These are phyloP conservation scores for Alternaria conjuncta DNA, from an alignment of 2,329 filamentous ascomycete genomes.

Conservation along the genomic window DNA sequence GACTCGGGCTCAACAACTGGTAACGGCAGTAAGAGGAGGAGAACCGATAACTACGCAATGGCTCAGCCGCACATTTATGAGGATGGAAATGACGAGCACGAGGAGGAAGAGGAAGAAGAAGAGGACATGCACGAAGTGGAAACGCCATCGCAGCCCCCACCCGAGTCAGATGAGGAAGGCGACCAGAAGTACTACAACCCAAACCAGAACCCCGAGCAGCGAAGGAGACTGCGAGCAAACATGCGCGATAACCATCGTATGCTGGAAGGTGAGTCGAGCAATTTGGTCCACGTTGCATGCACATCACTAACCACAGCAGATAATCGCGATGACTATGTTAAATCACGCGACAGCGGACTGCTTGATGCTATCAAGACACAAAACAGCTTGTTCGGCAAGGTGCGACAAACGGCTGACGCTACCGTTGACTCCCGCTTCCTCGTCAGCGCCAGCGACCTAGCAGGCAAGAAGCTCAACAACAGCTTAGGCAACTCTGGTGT, in stretches of 20 bases:
- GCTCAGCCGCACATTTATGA: slow-evolving; percentile 7
- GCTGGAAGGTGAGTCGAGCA: slow-evolving; percentile 56
- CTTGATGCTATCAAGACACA: slow-evolving; percentile 72
- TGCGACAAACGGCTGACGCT: slow-evolving; percentile 89
- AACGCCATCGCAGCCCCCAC: slow-evolving; percentile 7
- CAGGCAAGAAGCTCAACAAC: slow-evolving; percentile 77
- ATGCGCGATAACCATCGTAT: slow-evolving; percentile 71
- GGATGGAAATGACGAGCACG: slow-evolving; percentile 18
- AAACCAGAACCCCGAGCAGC: slow-evolving; percentile 77
- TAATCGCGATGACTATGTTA: slow-evolving; percentile 73
- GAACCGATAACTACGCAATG: slow-evolving; percentile 48
- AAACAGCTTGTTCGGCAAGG: slow-evolving; percentile 68
- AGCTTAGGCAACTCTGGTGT: slow-evolving; percentile 75
- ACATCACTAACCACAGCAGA: slow-evolving; percentile 59
- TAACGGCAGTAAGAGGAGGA: slow-evolving; percentile 52
- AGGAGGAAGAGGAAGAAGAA: slow-evolving; percentile 18
- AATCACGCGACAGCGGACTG: slow-evolving; percentile 65
- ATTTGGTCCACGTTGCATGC: not conserved
- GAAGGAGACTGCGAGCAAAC: slow-evolving; percentile 71
- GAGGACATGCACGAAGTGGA: slow-evolving; percentile 1
- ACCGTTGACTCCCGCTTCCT: slow-evolving; percentile 88
- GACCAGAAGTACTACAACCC: slow-evolving; percentile 70
- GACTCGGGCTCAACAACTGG: slow-evolving; percentile 43
- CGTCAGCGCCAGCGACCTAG: slow-evolving; percentile 79
- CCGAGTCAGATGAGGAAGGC: slow-evolving; percentile 17